phyloP scores from a whole-genome alignment of 140 eudicot genomes.

The Oenanthe javanica region DNA sequence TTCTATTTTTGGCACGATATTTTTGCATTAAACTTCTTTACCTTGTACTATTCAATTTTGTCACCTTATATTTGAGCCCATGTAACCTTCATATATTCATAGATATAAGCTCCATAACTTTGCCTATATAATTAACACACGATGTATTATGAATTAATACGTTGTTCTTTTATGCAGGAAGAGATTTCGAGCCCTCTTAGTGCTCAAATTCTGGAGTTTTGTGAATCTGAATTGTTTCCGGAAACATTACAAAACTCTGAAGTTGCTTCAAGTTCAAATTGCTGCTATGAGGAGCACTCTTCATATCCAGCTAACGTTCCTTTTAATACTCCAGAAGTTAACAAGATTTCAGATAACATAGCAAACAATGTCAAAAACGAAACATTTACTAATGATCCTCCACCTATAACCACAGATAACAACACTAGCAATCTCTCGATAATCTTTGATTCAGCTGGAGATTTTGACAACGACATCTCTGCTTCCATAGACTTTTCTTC shows the following conservation, averaged over 20 bases:
- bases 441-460: constrained; percentile 48
- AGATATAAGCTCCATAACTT: neutral
- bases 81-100: neutral
- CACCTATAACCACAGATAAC: constrained; percentile 8
- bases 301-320: constrained; percentile 35
- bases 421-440: constrained; percentile 34
- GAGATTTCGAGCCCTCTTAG: constrained; percentile 61
- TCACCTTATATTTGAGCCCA: neutral
- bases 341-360: constrained; percentile 17
- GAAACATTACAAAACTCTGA: constrained; percentile 66
- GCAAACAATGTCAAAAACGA: constrained; percentile 12
- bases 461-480: constrained; percentile 51
- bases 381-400: constrained; percentile 6
- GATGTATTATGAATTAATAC: neutral
- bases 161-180: constrained; percentile 38
- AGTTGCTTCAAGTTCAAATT: constrained; percentile 64
- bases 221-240: constrained; percentile 63
- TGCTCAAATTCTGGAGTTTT: constrained; percentile 60
- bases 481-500: constrained; percentile 59
- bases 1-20: constrained; percentile 10
- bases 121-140: neutral
- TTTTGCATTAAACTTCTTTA: constrained; percentile 16
- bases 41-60: neutral
- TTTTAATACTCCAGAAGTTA: constrained; percentile 32
- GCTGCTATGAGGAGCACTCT: constrained; percentile 54